phyloP scores from a whole-genome alignment of 352 stramenopile genomes.

The Globisporangium middletonii region DNA sequence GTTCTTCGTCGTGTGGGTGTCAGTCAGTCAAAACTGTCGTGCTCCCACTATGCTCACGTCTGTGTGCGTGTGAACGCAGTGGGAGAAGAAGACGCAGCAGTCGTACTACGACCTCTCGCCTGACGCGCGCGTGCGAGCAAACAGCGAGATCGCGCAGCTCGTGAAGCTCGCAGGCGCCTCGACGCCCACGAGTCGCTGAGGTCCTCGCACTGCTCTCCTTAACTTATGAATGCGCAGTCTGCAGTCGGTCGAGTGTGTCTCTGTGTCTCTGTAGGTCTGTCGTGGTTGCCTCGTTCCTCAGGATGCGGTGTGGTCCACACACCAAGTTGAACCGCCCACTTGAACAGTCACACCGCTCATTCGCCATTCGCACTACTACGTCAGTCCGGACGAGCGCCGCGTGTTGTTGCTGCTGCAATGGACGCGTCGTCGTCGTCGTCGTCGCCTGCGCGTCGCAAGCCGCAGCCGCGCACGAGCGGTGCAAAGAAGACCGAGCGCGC shows the following conservation, averaged over 20 bases:
- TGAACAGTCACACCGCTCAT: too few relatives aligned
- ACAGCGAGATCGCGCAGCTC: constrained; percentile 60
- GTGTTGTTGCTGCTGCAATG: background rate
- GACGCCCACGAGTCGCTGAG: background rate
- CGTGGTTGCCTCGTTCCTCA: too few relatives aligned
- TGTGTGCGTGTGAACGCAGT: constrained; percentile 27
- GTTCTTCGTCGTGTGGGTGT: too few relatives aligned
- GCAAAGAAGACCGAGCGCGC: background rate
- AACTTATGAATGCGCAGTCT: background rate
- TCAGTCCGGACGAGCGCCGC: background rate
- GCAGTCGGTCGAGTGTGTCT: too few relatives aligned
- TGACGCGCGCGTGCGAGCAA: constrained; percentile 51
- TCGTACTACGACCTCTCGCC: constrained; percentile 66
- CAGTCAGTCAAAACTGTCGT: too few relatives aligned
- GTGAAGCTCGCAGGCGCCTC: constrained; percentile 24
- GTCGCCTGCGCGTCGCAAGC: background rate
- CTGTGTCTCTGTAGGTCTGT: too few relatives aligned
- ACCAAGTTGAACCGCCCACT: too few relatives aligned
- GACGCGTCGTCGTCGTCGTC: constrained; percentile 2
- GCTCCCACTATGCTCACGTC: too few relatives aligned
- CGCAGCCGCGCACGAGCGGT: background rate
- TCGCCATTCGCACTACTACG: background rate
- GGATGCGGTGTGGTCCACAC: too few relatives aligned
- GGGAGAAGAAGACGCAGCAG: constrained; percentile 59
- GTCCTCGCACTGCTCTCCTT: background rate